A percentile compares a stretch with the other conserved stretches of the same genome.
Conservation (phyloP, 2,329 filamentous ascomycete genomes). For the Talaromyces albobiverticillius region DNA sequence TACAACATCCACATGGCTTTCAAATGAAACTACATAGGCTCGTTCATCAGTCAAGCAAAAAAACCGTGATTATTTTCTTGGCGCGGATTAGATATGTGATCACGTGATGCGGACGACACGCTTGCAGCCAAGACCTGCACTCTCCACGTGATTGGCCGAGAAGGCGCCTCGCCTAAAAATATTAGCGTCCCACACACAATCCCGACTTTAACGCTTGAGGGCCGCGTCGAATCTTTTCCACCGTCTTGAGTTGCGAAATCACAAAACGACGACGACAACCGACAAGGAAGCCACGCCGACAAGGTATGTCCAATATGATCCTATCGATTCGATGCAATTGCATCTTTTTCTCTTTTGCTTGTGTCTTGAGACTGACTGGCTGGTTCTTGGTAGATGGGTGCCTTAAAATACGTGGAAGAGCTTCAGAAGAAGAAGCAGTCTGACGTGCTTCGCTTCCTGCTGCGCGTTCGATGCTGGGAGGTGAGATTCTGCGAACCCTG, state of each 20-base stretch:
- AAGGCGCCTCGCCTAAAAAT: slow-evolving; percentile 35
- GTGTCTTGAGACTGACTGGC: slow-evolving; percentile 16
- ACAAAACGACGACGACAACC: slow-evolving; percentile 39
- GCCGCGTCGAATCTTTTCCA: slow-evolving; percentile 29
- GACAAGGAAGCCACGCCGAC: slow-evolving; percentile 43
- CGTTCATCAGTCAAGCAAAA: too few relatives aligned
- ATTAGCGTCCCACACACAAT: slow-evolving; percentile 44
- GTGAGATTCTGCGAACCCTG: slow-evolving; percentile 48
- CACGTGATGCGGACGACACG: not conserved
- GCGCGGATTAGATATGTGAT: not conserved
- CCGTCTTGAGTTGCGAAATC: slow-evolving; percentile 30
- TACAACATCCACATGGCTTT: too few relatives aligned
- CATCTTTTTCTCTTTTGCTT: not conserved
- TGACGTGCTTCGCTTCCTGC: slow-evolving; percentile 99
- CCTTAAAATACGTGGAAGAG: slow-evolving; percentile 99
- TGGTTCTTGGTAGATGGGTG: slow-evolving; percentile 72
- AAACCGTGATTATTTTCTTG: too few relatives aligned
- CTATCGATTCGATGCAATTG: not conserved
- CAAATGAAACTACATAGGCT: too few relatives aligned
- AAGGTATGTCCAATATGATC: slow-evolving; percentile 34
- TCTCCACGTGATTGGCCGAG: slow-evolving; percentile 4
- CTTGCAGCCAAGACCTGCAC: too few relatives aligned
- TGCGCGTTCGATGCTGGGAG: slow-evolving; percentile 99
- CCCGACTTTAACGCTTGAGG: slow-evolving; percentile 20
- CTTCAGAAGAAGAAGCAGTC: slow-evolving; percentile 99